These are phyloP conservation scores for Thamnidium elegans DNA, from an alignment of 192 early-diverging fungal species.

Conservation along the genomic window DNA sequence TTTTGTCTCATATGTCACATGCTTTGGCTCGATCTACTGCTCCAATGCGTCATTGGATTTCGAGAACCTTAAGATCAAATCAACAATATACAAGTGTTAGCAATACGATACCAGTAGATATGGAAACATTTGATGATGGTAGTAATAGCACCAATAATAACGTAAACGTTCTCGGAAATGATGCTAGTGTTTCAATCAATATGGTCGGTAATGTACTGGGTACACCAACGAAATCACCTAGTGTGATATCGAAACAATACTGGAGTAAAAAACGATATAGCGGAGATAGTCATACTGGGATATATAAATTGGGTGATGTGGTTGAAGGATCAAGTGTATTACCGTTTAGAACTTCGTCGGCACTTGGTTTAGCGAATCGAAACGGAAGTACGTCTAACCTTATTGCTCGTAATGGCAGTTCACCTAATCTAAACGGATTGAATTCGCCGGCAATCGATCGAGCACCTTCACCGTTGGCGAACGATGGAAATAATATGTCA, in stretches of 20 bases:
- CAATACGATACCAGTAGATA: background rate
- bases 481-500: background rate
- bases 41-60: slow-evolving; percentile 24
- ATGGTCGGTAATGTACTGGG: slow-evolving; percentile 7
- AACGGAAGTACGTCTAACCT: slow-evolving; percentile 26
- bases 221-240: slow-evolving; percentile 17
- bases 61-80: slow-evolving; percentile 8
- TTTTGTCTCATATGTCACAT: background rate
- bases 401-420: slow-evolving; percentile 21
- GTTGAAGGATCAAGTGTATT: slow-evolving; percentile 20
- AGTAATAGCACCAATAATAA: background rate
- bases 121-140: background rate
- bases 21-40: slow-evolving; percentile 1
- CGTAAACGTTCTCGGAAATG: background rate
- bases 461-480: slow-evolving; percentile 9
- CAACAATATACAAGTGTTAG: slow-evolving; percentile 2
- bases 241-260: slow-evolving; percentile 16
- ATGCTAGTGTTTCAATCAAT: slow-evolving; percentile 12
- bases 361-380: slow-evolving; percentile 24
- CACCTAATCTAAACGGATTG: slow-evolving; percentile 19
- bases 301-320: slow-evolving; percentile 4
- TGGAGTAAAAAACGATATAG: slow-evolving; percentile 41
- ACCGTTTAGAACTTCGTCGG: slow-evolving; percentile 21
- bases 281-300: slow-evolving; percentile 27
- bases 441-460: background rate